Percentiles rank a stretch among this genome's conserved stretches.
Conservation (phyloP, 1,139 yeast genomes). For the Geotrichum siamense region DNA sequence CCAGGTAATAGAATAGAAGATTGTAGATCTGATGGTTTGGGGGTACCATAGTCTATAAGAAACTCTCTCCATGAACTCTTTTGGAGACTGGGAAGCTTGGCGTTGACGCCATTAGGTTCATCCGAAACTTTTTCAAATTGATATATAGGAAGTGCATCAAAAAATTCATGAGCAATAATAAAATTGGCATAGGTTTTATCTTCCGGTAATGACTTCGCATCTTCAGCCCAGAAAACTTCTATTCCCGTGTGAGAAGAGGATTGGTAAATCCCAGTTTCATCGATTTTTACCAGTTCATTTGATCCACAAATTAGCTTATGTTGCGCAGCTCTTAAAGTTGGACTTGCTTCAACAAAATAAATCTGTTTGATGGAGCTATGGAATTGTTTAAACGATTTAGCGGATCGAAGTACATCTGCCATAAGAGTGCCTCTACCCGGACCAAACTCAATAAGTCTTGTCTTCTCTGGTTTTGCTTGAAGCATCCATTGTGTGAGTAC, state of each 20-base stretch:
- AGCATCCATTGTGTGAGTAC: slow-evolving; percentile 47
- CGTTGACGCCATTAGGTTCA: slow-evolving; percentile 21
- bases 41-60: slow-evolving; percentile 48
- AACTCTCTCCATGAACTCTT: slow-evolving; percentile 68
- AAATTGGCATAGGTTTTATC: slow-evolving; percentile 43
- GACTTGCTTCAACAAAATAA: slow-evolving; percentile 66
- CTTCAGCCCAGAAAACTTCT: slow-evolving; percentile 59
- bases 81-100: slow-evolving; percentile 23
- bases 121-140: slow-evolving; percentile 50
- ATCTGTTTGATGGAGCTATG: slow-evolving; percentile 36
- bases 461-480: slow-evolving; percentile 45
- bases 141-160: slow-evolving; percentile 78
- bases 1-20: slow-evolving; percentile 28
- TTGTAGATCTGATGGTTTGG: slow-evolving; percentile 18
- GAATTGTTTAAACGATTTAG: slow-evolving; percentile 29
- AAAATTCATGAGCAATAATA: slow-evolving; percentile 77
- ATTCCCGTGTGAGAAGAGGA: slow-evolving; percentile 42
- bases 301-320: slow-evolving; percentile 44
- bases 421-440: slow-evolving; percentile 82
- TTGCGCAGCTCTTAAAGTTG: slow-evolving; percentile 55
- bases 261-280: slow-evolving; percentile 34
- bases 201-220: slow-evolving; percentile 48
- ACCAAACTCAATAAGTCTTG: slow-evolving; percentile 73
- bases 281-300: slow-evolving; percentile 22
- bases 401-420: slow-evolving; percentile 49